Evolutionary conservation across 2,329 filamentous ascomycete species (phyloP).

Genomic region (Scytalidium sp.): DNA sequence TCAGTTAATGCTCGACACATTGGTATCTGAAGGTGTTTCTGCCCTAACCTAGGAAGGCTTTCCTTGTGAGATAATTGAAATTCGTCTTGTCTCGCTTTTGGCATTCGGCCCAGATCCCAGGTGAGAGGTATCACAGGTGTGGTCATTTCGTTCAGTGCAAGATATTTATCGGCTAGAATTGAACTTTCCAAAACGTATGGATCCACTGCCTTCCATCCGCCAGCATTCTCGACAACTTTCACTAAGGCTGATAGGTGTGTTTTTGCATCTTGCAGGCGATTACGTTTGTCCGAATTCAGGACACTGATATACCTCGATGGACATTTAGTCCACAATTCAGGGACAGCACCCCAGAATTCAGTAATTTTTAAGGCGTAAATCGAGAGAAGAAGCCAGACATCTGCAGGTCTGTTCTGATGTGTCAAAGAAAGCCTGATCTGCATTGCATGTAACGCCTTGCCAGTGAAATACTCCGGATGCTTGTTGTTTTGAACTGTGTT

Average conservation of each 20-base stretch:
- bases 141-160: neutral
- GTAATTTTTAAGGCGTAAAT: neutral
- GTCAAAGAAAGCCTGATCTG: neutral
- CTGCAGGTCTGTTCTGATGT: neutral
- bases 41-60: neutral
- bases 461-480: neutral
- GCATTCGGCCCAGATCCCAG: neutral
- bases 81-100: neutral
- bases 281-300: neutral
- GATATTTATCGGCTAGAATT: neutral
- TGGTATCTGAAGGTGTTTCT: neutral
- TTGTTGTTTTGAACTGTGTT: neutral
- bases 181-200: slow-evolving; percentile 1
- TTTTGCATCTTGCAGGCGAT: neutral
- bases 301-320: neutral
- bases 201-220: neutral
- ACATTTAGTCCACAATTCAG: neutral
- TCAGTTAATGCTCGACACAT: neutral
- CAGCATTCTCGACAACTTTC: neutral
- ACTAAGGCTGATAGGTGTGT: neutral
- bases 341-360: neutral
- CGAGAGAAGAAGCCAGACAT: neutral
- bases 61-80: neutral
- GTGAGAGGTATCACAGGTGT: neutral
- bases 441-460: neutral